Evolutionary conservation across 495 filamentous ascomycete species (phyloP), one percentile per base, ranked within the genome.

Genomic region (Astrothelium subdiscretum): DNA sequence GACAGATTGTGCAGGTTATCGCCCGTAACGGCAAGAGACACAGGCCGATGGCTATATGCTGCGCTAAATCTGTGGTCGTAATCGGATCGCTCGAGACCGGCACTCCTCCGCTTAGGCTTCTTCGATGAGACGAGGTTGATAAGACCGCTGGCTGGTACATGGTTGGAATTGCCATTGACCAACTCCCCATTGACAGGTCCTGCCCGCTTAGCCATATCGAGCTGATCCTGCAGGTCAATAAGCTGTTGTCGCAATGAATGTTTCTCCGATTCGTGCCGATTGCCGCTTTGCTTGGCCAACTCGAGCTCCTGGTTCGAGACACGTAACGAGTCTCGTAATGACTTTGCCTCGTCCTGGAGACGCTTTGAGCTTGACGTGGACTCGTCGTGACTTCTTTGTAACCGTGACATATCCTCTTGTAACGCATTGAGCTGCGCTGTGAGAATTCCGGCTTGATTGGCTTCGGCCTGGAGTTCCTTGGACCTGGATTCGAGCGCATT

Each of bases 61-160:
- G 83, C 87, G 74, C 89, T 94, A 77, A 92, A 92, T 63, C 91
- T 83, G 48, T 54, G 48, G 74, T 96, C 91, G 64, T 85, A 79
- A 15, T 90, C 85, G 68, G 87, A 83, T 65, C 81, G 85, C 71
- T 96, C 92, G n/a, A 88, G 86, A 32, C 94, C 94, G 58, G 90
- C 94, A 74, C 94, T 97, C 57, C 95, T 83, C 70, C 94, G 78
- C 79, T 97, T 96, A 35, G 92, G 91, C 79, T 96, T 97, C 83
- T 97, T 99, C 24, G 90, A 89, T 13, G 92, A 90, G 18, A 99
- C 94, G 54, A 99, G 78, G 71, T 97, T 97, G 78, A 99, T 97
- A 60, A 99, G 81, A 59, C 91, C 90, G 62, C 79, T 87, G 2
- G 83, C 77, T 62, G 86, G 81, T 26, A 80, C 71, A 61, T 81